phyloP scores from a whole-genome alignment of 371 early-diverging fungal species.

The Actinomortierella ambigua region DNA sequence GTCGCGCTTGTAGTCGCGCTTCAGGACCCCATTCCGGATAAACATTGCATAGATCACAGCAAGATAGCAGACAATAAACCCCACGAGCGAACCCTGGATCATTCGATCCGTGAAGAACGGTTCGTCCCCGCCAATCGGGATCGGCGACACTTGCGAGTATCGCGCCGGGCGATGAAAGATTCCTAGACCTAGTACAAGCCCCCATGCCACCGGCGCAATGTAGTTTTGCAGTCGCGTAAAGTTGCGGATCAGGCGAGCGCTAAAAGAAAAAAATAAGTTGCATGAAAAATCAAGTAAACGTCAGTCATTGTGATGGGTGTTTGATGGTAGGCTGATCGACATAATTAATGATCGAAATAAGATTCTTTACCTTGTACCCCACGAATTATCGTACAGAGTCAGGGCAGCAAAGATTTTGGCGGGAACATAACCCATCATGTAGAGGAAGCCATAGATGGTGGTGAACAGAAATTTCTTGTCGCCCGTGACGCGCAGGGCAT shows the following conservation, averaged over 20 bases:
- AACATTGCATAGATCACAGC: conserved; percentile 23
- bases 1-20: conserved; percentile 29
- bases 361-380: conserved; percentile 59
- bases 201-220: conserved; percentile 40
- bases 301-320: no score
- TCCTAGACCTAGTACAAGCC: conserved; percentile 16
- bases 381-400: conserved; percentile 63
- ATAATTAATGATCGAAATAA: no score
- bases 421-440: conserved; percentile 61
- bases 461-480: conserved; percentile 54
- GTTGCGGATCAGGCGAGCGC: conserved; percentile 37
- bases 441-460: conserved; percentile 58
- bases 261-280: conserved; percentile 1
- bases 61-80: conserved; percentile 14
- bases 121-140: conserved; percentile 16
- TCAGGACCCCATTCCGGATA: conserved; percentile 20
- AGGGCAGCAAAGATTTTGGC: conserved; percentile 64
- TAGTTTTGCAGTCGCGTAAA: conserved; percentile 40
- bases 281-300: no score
- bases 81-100: conserved; percentile 2
- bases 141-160: conserved; percentile 11
- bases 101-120: conserved; percentile 21
- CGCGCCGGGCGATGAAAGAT: conserved; percentile 20
- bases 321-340: no score
- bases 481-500: conserved; percentile 48